Evolutionary conservation across 805 yeast genomes (phyloP).

Genomic region (Candida taoyuanica): DNA sequence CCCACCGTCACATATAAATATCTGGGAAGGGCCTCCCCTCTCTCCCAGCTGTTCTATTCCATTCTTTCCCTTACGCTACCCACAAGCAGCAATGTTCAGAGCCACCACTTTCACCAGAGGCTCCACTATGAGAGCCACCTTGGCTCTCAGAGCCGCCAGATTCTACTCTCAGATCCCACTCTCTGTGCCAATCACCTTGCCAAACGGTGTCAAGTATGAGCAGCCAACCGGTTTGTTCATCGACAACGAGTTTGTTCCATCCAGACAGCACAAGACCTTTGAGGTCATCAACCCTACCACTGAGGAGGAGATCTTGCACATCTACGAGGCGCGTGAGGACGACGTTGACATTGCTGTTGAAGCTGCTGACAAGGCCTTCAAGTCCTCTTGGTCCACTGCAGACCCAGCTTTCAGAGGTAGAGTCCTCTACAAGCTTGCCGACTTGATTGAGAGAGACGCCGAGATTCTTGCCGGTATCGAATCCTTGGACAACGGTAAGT

Average conservation of each 20-base stretch:
- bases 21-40: not conserved
- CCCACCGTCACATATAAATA: not conserved
- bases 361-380: constrained; percentile 78
- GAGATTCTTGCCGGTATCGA: constrained; percentile 79
- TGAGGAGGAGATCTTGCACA: constrained; percentile 62
- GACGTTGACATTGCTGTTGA: constrained; percentile 83
- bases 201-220: constrained; percentile 67
- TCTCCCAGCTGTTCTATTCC: not conserved
- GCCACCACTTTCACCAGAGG: constrained; percentile 14
- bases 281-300: constrained; percentile 67
- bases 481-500: constrained; percentile 87
- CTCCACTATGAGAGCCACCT: constrained; percentile 15
- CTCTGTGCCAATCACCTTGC: constrained; percentile 51
- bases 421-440: constrained; percentile 68
- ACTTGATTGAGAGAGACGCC: constrained; percentile 66
- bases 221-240: constrained; percentile 85
- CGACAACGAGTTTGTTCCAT: constrained; percentile 67
- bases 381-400: constrained; percentile 61
- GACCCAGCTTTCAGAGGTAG: constrained; percentile 65
- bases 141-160: constrained; percentile 24
- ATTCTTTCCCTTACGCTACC: not conserved
- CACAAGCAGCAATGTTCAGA: constrained; percentile 18
- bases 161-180: constrained; percentile 36
- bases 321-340: constrained; percentile 70
- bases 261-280: constrained; percentile 56